Percentiles rank a stretch among this genome's conserved stretches.
phyloP scores from a whole-genome alignment of 257 asterid genomes.

The Petunia secreta region DNA sequence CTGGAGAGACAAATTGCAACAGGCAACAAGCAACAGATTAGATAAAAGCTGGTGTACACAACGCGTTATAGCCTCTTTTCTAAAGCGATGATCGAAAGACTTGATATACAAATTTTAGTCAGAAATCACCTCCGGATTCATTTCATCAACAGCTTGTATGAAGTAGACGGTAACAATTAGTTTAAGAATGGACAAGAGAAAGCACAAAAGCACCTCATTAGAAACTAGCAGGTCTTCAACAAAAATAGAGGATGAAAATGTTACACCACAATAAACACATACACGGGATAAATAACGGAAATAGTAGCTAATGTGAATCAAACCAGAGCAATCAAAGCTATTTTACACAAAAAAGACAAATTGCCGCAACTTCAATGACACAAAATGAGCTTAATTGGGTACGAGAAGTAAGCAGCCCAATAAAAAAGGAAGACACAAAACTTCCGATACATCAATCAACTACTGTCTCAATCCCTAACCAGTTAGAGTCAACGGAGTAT shows the following conservation, averaged over 20 bases:
- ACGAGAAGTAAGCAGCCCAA: background rate
- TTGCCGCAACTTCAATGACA: background rate
- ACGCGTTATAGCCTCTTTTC: background rate
- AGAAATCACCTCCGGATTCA: background rate
- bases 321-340: background rate
- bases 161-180: background rate
- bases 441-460: background rate
- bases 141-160: background rate
- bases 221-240: background rate
- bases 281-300: background rate
- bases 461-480: background rate
- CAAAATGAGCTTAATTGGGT: background rate
- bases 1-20: background rate
- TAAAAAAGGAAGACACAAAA: background rate
- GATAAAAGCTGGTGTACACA: background rate
- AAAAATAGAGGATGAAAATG: background rate
- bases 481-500: background rate
- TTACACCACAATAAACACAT: background rate
- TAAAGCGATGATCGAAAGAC: background rate
- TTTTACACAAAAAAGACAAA: background rate
- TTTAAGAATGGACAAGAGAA: background rate
- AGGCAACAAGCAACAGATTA: background rate
- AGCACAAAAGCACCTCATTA: background rate
- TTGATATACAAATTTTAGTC: background rate
- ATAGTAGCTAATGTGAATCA: background rate